Base-by-base conservation (phyloP, 345 rosid genomes). In the Brassica nigra region DNA sequence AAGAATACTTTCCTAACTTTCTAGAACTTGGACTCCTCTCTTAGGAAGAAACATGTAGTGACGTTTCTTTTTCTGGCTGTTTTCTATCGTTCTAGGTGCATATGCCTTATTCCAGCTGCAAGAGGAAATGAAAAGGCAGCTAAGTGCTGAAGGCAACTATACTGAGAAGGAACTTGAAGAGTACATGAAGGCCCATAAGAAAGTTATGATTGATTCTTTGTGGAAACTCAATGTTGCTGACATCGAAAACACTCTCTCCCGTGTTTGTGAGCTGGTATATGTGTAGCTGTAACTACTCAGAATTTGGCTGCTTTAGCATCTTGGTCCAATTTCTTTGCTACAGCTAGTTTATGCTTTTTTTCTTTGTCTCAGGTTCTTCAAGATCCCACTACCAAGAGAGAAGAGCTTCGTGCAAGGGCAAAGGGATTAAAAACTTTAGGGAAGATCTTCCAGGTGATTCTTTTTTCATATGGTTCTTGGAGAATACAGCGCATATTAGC, bases 141-240 rank as follows among this genome's bases (percentile, higher is more conserved):
- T 95, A 49, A 93, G 82, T 81, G 88, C 92, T 15, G 94, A 93
- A 84, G 96, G 99, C 36, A 89, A 93, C 71, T 95, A 89, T 80
- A 91, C 96, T 0, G 97, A 95, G 80, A 88, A 88, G 84, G 94
- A 95, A 88, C 97, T 95, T 83, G 98, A 93, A 87, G 90, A 84
- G 73, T 95, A 93, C 80, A 83, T 93, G 92, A 86, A 88, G 77
- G 84, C 97, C 73, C 92, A 95, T 86, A 95, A 95, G 81, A 88
- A 95, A 81, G 81, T 91, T 85, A 90, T 93, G 99, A 93, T 83
- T 75, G 97, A 93, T 86, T 95, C 98, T 10, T 80, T 93, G 65
- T 95, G 99, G 99, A 95, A 95, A 84, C 98, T 95, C 76, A 95
- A 95, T 37, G 98, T 95, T 57, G 99, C 99, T 31, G 99, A 95